Evolutionary conservation across 768 basidiomycete species (phyloP), one percentile per base, ranked within the genome.

Genomic region (Coprinopsis cinerea): DNA sequence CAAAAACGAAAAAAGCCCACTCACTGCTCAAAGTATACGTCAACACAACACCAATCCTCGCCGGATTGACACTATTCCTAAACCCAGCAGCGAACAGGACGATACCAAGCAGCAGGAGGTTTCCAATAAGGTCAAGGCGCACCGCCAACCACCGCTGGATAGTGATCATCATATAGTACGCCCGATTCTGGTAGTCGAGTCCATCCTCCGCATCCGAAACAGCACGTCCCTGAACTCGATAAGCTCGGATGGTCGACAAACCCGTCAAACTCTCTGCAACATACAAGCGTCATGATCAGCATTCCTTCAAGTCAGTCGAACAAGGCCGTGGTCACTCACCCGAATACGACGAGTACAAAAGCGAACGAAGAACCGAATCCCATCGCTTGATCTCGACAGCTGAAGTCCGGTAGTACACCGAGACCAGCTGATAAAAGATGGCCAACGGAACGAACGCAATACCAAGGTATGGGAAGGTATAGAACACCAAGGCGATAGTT

Each of bases 31-130:
- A 58, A 26, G 45, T 47, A 20, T 52, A 52, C 13, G 51, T 28
- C 15, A 52, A 25, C 17, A 52, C 44, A n/a, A 52, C 44, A 46
- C 51, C 51, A 27, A 42, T 46, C 15, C 27, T 27, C 17, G 27
- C 35, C 6, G 51, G 51, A 14, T 26, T 17, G 1, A 52, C 74
- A 0, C 71, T 62, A 30, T 68, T 66, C 10, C 83, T 64, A 59
- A 81, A 79, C 2, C 79, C 77, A 10, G 78, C 78, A 1, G 81
- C 83, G 59, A 88, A 85, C 14, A 88, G 63, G 1, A 69, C 79
- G 36, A 90, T 85, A 0, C 83, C 82, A 14, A 88, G 68, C 17
- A 88, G 70, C 9, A 88, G 64, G 13, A 80, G 50, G 57, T 84
- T 83, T 1, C 78, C 82, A 22, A 84, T 75, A 23, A 84, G 63